Evolutionary conservation across 768 basidiomycete species (phyloP).

Genomic region (Phallus indusiatus): DNA sequence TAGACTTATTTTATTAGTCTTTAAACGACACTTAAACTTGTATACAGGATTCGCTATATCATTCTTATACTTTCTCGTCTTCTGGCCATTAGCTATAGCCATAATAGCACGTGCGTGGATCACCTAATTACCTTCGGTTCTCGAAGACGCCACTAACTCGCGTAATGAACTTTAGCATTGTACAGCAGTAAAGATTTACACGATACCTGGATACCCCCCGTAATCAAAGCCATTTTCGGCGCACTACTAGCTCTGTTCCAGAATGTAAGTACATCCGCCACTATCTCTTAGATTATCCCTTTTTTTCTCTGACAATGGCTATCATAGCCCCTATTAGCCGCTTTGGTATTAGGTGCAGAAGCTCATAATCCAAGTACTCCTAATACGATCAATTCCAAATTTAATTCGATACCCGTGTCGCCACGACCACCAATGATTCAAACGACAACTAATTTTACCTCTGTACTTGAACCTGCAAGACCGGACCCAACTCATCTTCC

Average conservation of each 20-base stretch:
- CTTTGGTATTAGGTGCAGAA: constrained; percentile 1
- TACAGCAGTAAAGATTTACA: background rate
- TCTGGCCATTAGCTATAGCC: constrained; percentile 5
- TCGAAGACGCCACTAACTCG: background rate
- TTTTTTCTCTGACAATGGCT: background rate
- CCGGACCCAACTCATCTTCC: too few relatives aligned
- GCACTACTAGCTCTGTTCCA: background rate
- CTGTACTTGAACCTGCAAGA: too few relatives aligned
- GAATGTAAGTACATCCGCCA: background rate
- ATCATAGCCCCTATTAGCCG: constrained; percentile 3
- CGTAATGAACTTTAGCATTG: background rate
- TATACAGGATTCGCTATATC: background rate
- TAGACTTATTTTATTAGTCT: background rate
- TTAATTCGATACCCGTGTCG: background rate
- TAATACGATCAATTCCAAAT: background rate
- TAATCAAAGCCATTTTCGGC: constrained; percentile 3
- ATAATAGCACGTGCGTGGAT: constrained; percentile 4
- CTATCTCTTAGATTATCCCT: background rate
- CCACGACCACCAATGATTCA: background rate
- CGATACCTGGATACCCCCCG: constrained; percentile 4
- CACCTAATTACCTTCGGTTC: background rate
- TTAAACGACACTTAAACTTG: background rate
- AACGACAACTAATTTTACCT: too few relatives aligned
- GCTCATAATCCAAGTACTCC: background rate
- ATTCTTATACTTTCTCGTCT: background rate